Conservation (phyloP, 768 basidiomycete species). For the Hygrophorus pudorinus region DNA sequence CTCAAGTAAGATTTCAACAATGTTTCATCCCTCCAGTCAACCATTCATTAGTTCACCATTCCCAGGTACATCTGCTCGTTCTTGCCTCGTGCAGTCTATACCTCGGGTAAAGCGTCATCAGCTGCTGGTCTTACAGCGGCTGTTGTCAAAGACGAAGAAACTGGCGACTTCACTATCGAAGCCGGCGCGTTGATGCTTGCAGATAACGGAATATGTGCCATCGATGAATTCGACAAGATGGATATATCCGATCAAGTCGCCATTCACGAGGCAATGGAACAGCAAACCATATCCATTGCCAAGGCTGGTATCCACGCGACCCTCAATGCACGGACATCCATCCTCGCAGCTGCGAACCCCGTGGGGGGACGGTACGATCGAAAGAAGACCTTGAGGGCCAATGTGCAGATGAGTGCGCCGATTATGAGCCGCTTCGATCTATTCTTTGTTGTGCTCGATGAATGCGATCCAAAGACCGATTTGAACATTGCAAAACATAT, state of each 20-base stretch:
- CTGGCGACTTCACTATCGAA: constrained; percentile 98
- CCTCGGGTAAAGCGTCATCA: constrained; percentile 98
- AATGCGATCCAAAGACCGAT: constrained; percentile 90
- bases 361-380: constrained; percentile 95
- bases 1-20: constrained; percentile 58
- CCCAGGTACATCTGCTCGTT: constrained; percentile 93
- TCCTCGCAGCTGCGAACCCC: constrained; percentile 96
- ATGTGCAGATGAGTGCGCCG: constrained; percentile 95
- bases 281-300: constrained; percentile 98
- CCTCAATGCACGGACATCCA: constrained; percentile 93
- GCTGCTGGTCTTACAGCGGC: constrained; percentile 98
- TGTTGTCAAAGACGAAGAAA: constrained; percentile 97
- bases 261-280: constrained; percentile 99
- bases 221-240: constrained; percentile 99
- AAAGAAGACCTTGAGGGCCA: constrained; percentile 83
- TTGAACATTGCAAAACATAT: constrained; percentile 93
- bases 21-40: neutral
- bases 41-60: constrained; percentile 1
- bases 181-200: constrained; percentile 99
- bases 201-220: constrained; percentile 99
- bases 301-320: constrained; percentile 99
- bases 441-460: constrained; percentile 97
- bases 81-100: constrained; percentile 95
- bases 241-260: constrained; percentile 97
- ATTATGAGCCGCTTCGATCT: constrained; percentile 99